A percentile compares a stretch with the other conserved stretches of the same genome.
phyloP scores from a whole-genome alignment of 2,329 filamentous ascomycete genomes.

The Microthyrium microscopicum region DNA sequence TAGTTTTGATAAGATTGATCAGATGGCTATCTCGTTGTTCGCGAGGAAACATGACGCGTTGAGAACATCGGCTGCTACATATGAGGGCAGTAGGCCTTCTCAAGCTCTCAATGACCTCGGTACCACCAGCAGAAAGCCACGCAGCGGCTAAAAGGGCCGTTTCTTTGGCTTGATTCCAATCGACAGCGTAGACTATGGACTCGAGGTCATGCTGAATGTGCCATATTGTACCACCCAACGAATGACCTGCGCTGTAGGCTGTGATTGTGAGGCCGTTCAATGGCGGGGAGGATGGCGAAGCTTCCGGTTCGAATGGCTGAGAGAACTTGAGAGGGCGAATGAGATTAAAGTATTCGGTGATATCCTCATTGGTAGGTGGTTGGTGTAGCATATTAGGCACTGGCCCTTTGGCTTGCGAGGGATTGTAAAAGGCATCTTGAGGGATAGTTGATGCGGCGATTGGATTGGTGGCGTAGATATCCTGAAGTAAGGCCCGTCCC shows the following conservation, averaged over 20 bases:
- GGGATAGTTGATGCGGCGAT: conserved; percentile 76
- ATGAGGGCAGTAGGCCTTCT: conserved; percentile 86
- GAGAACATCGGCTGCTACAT: conserved; percentile 71
- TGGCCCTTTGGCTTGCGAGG: conserved; percentile 30
- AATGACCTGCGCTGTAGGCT: conserved; percentile 91
- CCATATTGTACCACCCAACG: conserved; percentile 94
- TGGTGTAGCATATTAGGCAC: conserved; percentile 38
- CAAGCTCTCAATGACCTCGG: conserved; percentile 84
- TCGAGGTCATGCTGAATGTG: conserved; percentile 94
- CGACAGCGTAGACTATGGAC: conserved; percentile 91
- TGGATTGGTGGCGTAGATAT: conserved; percentile 80
- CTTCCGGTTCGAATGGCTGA: conserved; percentile 79
- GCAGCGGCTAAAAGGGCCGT: conserved; percentile 87
- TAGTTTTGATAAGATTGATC: conserved; percentile 63
- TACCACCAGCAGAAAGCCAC: conserved; percentile 73
- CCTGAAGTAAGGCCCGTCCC: conserved; percentile 76
- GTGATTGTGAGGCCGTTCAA: conserved; percentile 86
- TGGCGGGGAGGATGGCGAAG: conserved; percentile 74
- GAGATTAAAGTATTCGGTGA: conserved; percentile 76
- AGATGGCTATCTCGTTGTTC: conserved; percentile 72
- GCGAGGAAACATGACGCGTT: conserved; percentile 51
- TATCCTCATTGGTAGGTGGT: conserved; percentile 72
- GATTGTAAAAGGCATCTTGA: conserved; percentile 39
- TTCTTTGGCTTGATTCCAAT: conserved; percentile 96
- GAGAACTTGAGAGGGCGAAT: conserved; percentile 93